phyloP scores from a whole-genome alignment of 2,329 filamentous ascomycete species.

The Karstenula rhodostoma region DNA sequence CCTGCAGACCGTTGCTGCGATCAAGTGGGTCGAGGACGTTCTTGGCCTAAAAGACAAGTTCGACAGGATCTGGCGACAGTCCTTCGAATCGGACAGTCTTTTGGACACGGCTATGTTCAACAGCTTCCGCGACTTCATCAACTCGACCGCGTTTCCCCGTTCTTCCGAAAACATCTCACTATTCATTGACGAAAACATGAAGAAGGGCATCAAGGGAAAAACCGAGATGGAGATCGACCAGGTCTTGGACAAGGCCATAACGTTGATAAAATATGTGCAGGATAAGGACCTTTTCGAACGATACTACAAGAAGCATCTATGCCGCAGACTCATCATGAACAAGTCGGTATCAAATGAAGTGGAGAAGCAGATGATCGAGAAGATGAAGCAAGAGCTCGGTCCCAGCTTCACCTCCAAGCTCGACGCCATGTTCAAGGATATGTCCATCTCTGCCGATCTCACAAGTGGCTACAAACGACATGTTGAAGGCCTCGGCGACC shows the following conservation, averaged over 20 bases:
- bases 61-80: slow-evolving; percentile 75
- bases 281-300: slow-evolving; percentile 96
- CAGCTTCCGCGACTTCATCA: slow-evolving; percentile 94
- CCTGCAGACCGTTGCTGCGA: slow-evolving; percentile 83
- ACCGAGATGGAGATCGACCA: slow-evolving; percentile 85
- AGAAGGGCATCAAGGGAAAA: slow-evolving; percentile 91
- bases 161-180: slow-evolving; percentile 93
- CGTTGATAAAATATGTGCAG: slow-evolving; percentile 83
- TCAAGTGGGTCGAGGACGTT: slow-evolving; percentile 96
- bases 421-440: slow-evolving; percentile 98
- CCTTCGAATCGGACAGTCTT: slow-evolving; percentile 78
- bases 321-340: slow-evolving; percentile 83
- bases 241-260: slow-evolving; percentile 88
- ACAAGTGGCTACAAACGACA: slow-evolving; percentile 78
- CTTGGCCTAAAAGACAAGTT: slow-evolving; percentile 88
- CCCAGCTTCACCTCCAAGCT: slow-evolving; percentile 93
- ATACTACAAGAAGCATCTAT: slow-evolving; percentile 98
- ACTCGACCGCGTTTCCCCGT: slow-evolving; percentile 72
- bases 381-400: slow-evolving; percentile 96
- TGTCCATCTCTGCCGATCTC: slow-evolving; percentile 85
- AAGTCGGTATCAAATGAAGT: slow-evolving; percentile 91
- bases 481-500: slow-evolving; percentile 65
- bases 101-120: slow-evolving; percentile 84
- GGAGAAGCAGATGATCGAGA: slow-evolving; percentile 92
- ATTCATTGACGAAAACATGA: slow-evolving; percentile 96